Conservation (phyloP, 331 rosid genomes). For the Malus hybrid region DNA sequence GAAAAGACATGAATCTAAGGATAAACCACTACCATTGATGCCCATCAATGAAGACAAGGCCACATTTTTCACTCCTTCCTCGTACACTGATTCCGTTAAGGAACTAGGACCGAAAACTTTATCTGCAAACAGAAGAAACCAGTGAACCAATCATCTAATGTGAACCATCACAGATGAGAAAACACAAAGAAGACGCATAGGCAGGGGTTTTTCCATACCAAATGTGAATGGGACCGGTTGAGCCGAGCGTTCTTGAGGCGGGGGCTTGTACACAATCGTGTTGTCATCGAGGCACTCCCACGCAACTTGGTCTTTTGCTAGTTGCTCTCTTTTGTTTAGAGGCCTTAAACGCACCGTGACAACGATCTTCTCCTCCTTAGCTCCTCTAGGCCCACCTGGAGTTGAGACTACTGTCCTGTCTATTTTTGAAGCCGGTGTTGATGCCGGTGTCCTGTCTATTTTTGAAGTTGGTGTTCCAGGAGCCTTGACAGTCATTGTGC, state of each 20-base stretch:
- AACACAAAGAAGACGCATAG: not conserved
- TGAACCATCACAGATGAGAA: not conserved
- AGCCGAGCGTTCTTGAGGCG: slow-evolving; percentile 49
- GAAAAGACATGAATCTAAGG: not conserved
- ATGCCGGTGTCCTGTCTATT: slow-evolving; percentile 71
- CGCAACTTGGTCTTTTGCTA: slow-evolving; percentile 86
- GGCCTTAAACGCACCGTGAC: slow-evolving; percentile 93
- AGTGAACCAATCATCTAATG: not conserved
- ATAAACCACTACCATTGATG: slow-evolving; percentile 60
- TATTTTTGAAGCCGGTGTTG: slow-evolving; percentile 76
- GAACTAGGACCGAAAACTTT: slow-evolving; percentile 75
- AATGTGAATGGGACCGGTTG: slow-evolving; percentile 73
- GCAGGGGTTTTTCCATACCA: slow-evolving; percentile 37
- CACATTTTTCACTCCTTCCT: slow-evolving; percentile 91
- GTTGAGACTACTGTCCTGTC: slow-evolving; percentile 82
- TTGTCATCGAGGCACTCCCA: slow-evolving; percentile 86
- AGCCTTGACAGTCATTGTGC: slow-evolving; percentile 60
- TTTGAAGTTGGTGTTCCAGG: slow-evolving; percentile 96
- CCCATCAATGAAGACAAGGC: slow-evolving; percentile 93
- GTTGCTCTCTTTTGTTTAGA: slow-evolving; percentile 74
- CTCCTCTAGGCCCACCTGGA: slow-evolving; percentile 62
- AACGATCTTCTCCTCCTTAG: slow-evolving; percentile 87
- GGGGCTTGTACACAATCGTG: slow-evolving; percentile 67
- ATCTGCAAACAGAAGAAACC: slow-evolving; percentile 41
- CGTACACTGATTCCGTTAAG: slow-evolving; percentile 76